Conservation (phyloP, 768 basidiomycete species). For the Lactarius hatsudake region DNA sequence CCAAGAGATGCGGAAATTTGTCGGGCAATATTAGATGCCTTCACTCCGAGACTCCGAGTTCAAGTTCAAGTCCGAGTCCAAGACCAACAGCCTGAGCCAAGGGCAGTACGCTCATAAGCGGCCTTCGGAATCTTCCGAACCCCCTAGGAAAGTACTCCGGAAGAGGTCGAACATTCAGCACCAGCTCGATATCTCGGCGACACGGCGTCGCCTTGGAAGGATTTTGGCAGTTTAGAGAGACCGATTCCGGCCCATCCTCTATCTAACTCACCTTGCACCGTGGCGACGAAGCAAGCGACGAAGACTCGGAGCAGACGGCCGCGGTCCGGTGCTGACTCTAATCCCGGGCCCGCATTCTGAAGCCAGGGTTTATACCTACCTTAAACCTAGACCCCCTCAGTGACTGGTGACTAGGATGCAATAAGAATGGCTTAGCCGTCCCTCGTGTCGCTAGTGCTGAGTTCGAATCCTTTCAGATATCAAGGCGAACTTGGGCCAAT, state of each 20-base stretch:
- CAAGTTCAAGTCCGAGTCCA: neutral
- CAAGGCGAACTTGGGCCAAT: neutral
- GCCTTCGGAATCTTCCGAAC: neutral
- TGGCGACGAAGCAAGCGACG: neutral
- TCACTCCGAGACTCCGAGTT: neutral
- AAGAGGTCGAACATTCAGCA: neutral
- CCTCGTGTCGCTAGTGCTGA: conserved; percentile 9
- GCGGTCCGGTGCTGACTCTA: neutral
- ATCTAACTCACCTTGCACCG: neutral
- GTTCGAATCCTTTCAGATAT: conserved; percentile 10
- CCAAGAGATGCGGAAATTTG: neutral
- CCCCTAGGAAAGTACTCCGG: neutral
- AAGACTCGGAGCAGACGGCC: neutral
- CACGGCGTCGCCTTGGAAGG: neutral
- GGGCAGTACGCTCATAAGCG: neutral
- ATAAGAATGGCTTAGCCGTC: neutral
- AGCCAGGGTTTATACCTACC: neutral
- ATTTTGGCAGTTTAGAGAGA: neutral
- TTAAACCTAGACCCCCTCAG: neutral
- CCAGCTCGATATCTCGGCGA: neutral
- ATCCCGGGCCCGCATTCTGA: neutral
- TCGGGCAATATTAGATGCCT: neutral
- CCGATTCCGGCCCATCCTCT: neutral
- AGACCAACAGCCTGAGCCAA: too few species aligned
- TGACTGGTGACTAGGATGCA: neutral